phyloP scores from a whole-genome alignment of 2,329 filamentous ascomycete species.

The Colletotrichum siamense region DNA sequence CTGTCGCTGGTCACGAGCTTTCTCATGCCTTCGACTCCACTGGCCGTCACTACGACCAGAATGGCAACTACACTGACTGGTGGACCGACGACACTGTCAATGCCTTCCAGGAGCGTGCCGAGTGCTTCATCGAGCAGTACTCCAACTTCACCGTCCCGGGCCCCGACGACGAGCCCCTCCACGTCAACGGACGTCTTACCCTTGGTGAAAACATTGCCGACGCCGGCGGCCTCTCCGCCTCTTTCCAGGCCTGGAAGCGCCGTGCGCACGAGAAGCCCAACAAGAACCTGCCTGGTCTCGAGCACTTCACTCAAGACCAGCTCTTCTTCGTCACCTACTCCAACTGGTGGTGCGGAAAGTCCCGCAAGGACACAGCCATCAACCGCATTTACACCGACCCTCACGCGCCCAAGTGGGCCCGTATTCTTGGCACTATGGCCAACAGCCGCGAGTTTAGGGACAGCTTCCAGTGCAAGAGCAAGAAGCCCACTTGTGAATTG shows the following conservation, averaged over 20 bases:
- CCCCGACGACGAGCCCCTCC: slow-evolving; percentile 59
- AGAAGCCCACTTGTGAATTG: slow-evolving; percentile 37
- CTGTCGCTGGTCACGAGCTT: slow-evolving; percentile 72
- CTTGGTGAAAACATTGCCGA: slow-evolving; percentile 77
- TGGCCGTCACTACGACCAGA: slow-evolving; percentile 68
- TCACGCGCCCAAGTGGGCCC: slow-evolving; percentile 68
- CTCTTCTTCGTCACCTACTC: slow-evolving; percentile 72
- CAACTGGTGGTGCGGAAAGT: slow-evolving; percentile 72
- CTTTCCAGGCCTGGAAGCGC: slow-evolving; percentile 70
- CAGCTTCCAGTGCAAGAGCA: slow-evolving; percentile 68
- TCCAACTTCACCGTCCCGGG: slow-evolving; percentile 63
- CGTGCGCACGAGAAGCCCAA: slow-evolving; percentile 57
- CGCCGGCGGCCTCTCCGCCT: slow-evolving; percentile 67
- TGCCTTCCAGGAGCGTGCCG: slow-evolving; percentile 61
- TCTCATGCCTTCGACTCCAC: slow-evolving; percentile 74
- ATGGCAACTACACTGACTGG: slow-evolving; percentile 70
- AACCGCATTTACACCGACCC: slow-evolving; percentile 65
- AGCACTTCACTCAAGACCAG: slow-evolving; percentile 69
- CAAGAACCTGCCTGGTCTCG: slow-evolving; percentile 63
- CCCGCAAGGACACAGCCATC: slow-evolving; percentile 61
- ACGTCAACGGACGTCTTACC: slow-evolving; percentile 68
- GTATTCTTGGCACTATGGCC: slow-evolving; percentile 67
- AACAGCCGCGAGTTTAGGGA: slow-evolving; percentile 73
- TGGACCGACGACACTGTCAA: slow-evolving; percentile 66
- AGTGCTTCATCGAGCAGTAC: slow-evolving; percentile 75